phyloP scores from a whole-genome alignment of 768 basidiomycete species.

The Lentinula detonsa region DNA sequence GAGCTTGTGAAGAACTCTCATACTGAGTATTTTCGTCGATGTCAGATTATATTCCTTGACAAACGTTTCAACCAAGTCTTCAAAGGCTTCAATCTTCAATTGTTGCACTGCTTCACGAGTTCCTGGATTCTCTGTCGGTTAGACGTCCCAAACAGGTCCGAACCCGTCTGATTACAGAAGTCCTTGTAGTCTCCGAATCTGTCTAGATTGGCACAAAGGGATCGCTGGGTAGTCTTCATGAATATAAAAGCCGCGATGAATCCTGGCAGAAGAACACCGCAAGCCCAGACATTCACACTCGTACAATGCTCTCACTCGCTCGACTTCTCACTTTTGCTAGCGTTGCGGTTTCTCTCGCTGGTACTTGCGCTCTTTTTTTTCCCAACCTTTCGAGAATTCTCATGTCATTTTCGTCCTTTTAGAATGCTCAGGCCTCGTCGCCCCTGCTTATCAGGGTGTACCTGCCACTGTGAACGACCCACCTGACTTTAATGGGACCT shows the following conservation, averaged over 20 bases:
- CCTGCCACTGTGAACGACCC: constrained; percentile 3
- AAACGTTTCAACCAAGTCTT: not conserved
- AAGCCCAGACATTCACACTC: not conserved
- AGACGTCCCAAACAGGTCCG: not conserved
- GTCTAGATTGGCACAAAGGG: not conserved
- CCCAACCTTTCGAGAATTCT: not conserved
- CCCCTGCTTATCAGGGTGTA: not conserved
- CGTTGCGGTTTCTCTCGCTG: constrained; percentile 1
- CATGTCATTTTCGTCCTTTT: not conserved
- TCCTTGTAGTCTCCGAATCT: not conserved
- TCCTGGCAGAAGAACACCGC: not conserved
- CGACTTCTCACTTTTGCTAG: constrained; percentile 1
- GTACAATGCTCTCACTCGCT: not conserved
- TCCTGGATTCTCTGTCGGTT: constrained; percentile 2
- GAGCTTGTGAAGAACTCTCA: not conserved
- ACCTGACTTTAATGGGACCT: constrained; percentile 3
- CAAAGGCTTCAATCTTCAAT: not conserved
- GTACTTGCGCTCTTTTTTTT: not conserved
- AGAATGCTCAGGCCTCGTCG: not conserved
- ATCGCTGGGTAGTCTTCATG: not conserved
- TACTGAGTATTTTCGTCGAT: not conserved
- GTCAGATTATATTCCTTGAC: not conserved
- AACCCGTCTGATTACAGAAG: not conserved
- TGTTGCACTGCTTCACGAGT: not conserved
- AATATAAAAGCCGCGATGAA: not conserved